A percentile compares a stretch with the other conserved stretches of the same genome.
Conservation (phyloP, 2,329 filamentous ascomycete genomes). For the Escovopsis sp. region DNA sequence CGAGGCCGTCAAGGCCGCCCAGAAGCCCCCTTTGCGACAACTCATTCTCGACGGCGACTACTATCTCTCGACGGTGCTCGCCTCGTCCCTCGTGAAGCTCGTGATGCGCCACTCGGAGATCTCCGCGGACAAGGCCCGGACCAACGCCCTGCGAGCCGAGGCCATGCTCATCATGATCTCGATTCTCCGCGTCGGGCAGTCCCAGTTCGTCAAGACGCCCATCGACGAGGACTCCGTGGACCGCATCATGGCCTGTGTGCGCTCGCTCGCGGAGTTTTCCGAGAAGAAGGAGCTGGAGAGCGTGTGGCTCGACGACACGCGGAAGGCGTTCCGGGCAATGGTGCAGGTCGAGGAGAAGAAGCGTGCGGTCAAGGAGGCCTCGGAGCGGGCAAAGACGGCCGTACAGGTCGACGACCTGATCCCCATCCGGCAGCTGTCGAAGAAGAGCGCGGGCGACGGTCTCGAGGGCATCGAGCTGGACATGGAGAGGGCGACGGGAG, state of each 20-base stretch:
- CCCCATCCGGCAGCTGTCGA: slow-evolving; percentile 78
- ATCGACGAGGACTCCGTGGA: slow-evolving; percentile 99
- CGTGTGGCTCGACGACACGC: slow-evolving; percentile 87
- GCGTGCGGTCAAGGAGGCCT: slow-evolving; percentile 82
- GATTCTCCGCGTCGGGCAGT: slow-evolving; percentile 92
- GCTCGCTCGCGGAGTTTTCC: slow-evolving; percentile 78
- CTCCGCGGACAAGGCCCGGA: slow-evolving; percentile 69
- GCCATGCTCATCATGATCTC: slow-evolving; percentile 99
- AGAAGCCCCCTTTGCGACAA: slow-evolving; percentile 88
- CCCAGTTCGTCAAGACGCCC: slow-evolving; percentile 93
- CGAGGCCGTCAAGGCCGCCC: slow-evolving; percentile 90
- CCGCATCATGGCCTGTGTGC: slow-evolving; percentile 93
- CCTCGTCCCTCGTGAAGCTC: slow-evolving; percentile 87
- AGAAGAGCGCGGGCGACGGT: slow-evolving; percentile 73
- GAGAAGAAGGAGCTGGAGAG: slow-evolving; percentile 81
- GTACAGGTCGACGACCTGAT: slow-evolving; percentile 94
- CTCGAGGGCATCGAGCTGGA: slow-evolving; percentile 78
- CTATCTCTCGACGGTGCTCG: slow-evolving; percentile 88
- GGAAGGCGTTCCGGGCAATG: slow-evolving; percentile 93
- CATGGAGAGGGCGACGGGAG: slow-evolving; percentile 84
- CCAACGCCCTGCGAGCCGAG: slow-evolving; percentile 86
- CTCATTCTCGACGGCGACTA: slow-evolving; percentile 95
- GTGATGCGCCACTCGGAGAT: slow-evolving; percentile 97
- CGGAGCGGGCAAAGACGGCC: slow-evolving; percentile 83
- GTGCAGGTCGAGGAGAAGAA: slow-evolving; percentile 97